Base-by-base conservation (phyloP, 2,329 filamentous ascomycete species). In the Phaeophleospora eucalypticola region DNA sequence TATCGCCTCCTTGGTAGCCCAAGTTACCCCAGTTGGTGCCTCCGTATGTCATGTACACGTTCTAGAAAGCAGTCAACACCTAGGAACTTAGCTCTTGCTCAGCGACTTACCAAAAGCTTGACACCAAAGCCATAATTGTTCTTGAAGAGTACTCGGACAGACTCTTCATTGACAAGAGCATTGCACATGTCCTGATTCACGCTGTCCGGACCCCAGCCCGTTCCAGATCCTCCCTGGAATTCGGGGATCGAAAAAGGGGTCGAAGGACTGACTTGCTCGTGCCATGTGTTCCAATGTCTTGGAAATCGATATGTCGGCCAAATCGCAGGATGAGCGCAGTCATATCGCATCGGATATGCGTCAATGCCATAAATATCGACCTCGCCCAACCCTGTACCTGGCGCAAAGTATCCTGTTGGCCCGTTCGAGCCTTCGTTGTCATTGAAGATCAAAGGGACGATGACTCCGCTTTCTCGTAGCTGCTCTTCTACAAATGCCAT, bases 1-100 rank as follows among this genome's bases (percentile, higher is more conserved):
- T 79, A 1, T 74, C 79, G 21, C 80, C 79, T 1, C 78, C 74
- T 0, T 81, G 79, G 3, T 74, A 73, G 10, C 79, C 76, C 21
- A 81, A 66, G 39, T 75, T 75, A 4, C 80, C 81, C 80, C 79
- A 83, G 51, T 79, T 82, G 0, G 81, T 84, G 2, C 81, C 81
- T 3, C 81, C 81, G 43, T 76, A 84, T 42, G 81, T 65, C 80
- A 84, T 84, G 59, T 84, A 84, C 2, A 84, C 62, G 21, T 74
- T 53, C n/a, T n/a, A n/a, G 45, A 83, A 73, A 0, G 78, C 78
- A 0, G 78, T 80, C 3, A 82, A 73, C 1, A 77, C 70, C 55
- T 84, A n/a, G n/a, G n/a, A n/a, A n/a, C n/a, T n/a, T n/a, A n/a
- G n/a, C n/a, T n/a, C n/a, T n/a, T n/a, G n/a, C n/a, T n/a, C n/a